phyloP scores from a whole-genome alignment of 164 flowering plant genomes.

The Vitis rotundifolia region DNA sequence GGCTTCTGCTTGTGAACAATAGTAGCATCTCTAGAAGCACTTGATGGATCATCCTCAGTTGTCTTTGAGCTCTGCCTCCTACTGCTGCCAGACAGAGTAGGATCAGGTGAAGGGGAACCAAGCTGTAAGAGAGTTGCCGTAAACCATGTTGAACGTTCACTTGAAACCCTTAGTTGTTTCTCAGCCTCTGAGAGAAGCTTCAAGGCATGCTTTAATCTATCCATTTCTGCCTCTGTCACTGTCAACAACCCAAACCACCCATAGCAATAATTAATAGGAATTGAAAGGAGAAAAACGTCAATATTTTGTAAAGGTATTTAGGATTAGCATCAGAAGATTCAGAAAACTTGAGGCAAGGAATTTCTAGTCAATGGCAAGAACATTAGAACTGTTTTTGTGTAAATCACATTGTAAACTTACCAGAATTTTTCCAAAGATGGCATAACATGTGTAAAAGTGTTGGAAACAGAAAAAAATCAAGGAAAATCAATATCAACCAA shows the following conservation, averaged over 20 bases:
- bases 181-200: conserved; percentile 95
- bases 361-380: too few relatives aligned
- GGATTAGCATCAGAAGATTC: background rate
- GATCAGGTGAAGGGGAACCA: conserved; percentile 72
- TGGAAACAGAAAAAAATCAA: too few relatives aligned
- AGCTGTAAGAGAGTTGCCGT: conserved; percentile 90
- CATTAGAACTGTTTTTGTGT: too few relatives aligned
- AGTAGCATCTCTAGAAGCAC: conserved; percentile 46
- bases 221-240: conserved; percentile 85
- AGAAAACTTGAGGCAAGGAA: background rate
- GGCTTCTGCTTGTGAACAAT: conserved; percentile 33
- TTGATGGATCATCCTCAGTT: conserved; percentile 61
- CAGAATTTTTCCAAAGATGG: too few relatives aligned
- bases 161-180: conserved; percentile 88
- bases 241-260: conserved; percentile 12
- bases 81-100: conserved; percentile 65
- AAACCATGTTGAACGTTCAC: conserved; percentile 94
- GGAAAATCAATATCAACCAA: too few relatives aligned
- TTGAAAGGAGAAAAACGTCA: background rate
- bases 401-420: too few relatives aligned
- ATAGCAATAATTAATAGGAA: background rate
- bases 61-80: conserved; percentile 71
- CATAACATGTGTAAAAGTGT: too few relatives aligned
- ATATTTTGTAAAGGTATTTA: background rate
- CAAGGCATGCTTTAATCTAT: conserved; percentile 77